Evolutionary conservation across 176 grass and related monocot species (phyloP).

Genomic region (Stipa capillata): DNA sequence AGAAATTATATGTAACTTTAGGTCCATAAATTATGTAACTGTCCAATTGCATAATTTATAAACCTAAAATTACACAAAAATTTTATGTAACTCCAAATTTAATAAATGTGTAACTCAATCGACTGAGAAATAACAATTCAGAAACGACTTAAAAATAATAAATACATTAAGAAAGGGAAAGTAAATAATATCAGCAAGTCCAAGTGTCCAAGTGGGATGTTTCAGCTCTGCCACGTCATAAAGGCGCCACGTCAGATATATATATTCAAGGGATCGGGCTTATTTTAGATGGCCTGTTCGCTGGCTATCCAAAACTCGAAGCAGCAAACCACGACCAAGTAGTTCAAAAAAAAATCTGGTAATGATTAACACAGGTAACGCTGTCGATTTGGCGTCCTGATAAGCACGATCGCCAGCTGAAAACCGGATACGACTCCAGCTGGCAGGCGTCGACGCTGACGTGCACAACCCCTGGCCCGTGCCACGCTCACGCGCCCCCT

Average conservation of each 20-base stretch:
- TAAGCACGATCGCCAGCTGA: background rate
- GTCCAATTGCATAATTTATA: too few relatives aligned
- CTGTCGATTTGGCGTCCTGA: conserved; percentile 10
- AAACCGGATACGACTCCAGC: background rate
- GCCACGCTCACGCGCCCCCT: background rate
- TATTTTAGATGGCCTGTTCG: background rate
- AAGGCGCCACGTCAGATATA: background rate
- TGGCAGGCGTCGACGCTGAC: background rate
- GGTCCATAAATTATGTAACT: too few relatives aligned
- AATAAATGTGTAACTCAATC: too few relatives aligned
- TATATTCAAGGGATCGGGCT: background rate
- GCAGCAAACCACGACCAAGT: too few relatives aligned
- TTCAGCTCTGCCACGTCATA: background rate
- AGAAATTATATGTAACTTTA: too few relatives aligned
- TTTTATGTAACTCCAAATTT: too few relatives aligned
- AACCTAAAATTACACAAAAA: too few relatives aligned
- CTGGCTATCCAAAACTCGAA: background rate
- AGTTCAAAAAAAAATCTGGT: background rate
- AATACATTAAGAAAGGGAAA: background rate
- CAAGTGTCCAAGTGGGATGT: background rate
- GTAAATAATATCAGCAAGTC: background rate
- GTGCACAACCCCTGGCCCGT: background rate
- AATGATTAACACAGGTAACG: background rate
- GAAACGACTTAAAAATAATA: too few relatives aligned
- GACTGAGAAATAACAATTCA: too few relatives aligned